Conservation (phyloP, 371 early-diverging fungal genomes). For the Nematocida ironsii region DNA sequence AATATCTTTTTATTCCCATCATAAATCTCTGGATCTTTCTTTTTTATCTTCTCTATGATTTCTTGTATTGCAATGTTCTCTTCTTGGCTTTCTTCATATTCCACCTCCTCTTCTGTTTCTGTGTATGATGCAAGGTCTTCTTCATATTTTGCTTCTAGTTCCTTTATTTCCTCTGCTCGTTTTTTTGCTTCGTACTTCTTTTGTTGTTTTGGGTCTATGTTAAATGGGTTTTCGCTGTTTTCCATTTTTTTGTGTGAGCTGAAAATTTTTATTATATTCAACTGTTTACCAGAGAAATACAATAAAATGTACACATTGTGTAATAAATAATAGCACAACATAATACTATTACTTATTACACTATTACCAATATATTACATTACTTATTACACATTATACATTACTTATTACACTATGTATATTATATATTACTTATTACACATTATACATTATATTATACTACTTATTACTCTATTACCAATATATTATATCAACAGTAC, state of each 20-base stretch:
- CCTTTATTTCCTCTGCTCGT: constrained; percentile 40
- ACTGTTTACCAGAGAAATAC: background rate
- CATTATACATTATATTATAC: too few species aligned
- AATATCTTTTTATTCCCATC: constrained; percentile 4
- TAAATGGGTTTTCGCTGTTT: constrained; percentile 33
- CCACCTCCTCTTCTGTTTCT: constrained; percentile 32
- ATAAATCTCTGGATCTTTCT: constrained; percentile 43
- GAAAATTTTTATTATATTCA: constrained; percentile 29
- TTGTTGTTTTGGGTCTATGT: constrained; percentile 19
- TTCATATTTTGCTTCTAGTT: constrained; percentile 46
- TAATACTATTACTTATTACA: too few species aligned
- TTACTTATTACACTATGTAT: too few species aligned
- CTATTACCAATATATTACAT: too few species aligned
- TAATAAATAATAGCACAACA: too few species aligned
- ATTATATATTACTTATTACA: too few species aligned
- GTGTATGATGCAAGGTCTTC: background rate
- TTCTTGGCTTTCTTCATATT: constrained; percentile 38
- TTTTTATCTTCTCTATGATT: constrained; percentile 31
- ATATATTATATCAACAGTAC: too few species aligned
- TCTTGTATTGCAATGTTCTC: constrained; percentile 34
- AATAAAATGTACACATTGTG: too few species aligned
- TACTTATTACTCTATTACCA: too few species aligned
- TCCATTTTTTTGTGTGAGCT: background rate
- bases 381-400: too few species aligned
- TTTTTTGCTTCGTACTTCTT: constrained; percentile 49